Percentiles rank a stretch among this genome's conserved stretches.
These are phyloP conservation scores for Trichophyton rubrum DNA, from an alignment of 2,329 filamentous ascomycete species.

Conservation along the genomic window DNA sequence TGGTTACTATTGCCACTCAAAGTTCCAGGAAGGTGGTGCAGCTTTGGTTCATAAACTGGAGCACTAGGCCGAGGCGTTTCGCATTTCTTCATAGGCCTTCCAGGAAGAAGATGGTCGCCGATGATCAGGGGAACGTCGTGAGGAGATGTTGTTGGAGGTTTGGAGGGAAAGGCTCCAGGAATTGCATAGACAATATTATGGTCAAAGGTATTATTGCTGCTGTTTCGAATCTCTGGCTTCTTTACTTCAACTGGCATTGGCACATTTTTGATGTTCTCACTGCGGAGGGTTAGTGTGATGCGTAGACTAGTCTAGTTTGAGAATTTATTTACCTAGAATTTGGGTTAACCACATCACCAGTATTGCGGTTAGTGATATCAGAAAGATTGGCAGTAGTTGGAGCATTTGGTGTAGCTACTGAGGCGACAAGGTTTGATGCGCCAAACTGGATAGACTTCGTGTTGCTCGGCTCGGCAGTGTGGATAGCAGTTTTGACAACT, in stretches of 20 bases:
- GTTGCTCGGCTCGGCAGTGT: not conserved
- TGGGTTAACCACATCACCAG: not conserved
- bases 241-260: not conserved
- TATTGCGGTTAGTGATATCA: not conserved
- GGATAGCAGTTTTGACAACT: not conserved
- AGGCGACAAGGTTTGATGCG: not conserved
- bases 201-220: too few species aligned
- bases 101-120: slow-evolving; percentile 19
- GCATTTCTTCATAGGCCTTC: slow-evolving; percentile 6
- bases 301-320: not conserved
- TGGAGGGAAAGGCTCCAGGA: not conserved
- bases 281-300: not conserved
- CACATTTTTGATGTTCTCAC: not conserved
- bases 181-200: not conserved
- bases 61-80: not conserved
- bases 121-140: slow-evolving; percentile 4
- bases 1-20: not conserved
- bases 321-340: not conserved
- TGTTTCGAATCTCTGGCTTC: not conserved
- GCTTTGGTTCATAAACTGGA: not conserved
- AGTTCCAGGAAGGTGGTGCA: not conserved
- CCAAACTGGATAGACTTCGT: not conserved
- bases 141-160: not conserved
- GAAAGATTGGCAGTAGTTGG: not conserved
- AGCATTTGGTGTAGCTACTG: not conserved